Base-by-base conservation (phyloP, 1,139 yeast genomes). In the Suhomyces taliae region DNA sequence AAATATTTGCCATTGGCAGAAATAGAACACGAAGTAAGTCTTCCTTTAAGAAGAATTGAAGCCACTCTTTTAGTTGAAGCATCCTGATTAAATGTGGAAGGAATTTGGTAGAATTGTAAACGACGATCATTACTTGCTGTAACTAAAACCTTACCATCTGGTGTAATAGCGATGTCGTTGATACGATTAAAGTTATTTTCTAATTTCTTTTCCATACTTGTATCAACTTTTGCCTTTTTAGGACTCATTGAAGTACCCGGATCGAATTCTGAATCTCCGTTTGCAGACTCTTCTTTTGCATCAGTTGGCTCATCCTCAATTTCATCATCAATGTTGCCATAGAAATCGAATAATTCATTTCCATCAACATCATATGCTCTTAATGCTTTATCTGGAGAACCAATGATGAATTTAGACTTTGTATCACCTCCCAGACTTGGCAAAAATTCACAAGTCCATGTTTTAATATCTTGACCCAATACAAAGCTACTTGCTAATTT, bases 371-470 rank as follows among this genome's bases (percentile, higher is more conserved):
- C 81, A 69, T 79, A 87, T 11, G 87, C 76, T 33, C 81, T 78
- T 48, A 90, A 77, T 41, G 81, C 83, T 53, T 83, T 83, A 61
- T 89, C 97, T 0, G 91, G 90, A 1, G 93, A 83, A 0, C 95
- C 95, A 19, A 87, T 73, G 9, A 89, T 74, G 52, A 88, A 85
- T 48, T 76, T 78, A 24, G 83, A 79, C 2, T 54, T 48, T 9
- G 50, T 8, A 36, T 45, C 70, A 65, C 19, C 41, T 11, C 37
- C 46, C 10, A 41, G 46, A 27, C 46, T 45, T 1, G 89, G 90
- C 37, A 86, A 67, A 82, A 95, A 90, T 50, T 83, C 90, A 55
- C 90, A 83, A 14, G 93, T 76, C 79, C 90, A 82, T 2, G 76
- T 68, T 50, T 75, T 64, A 40, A 74, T 65, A 44, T 68, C 69